A percentile compares a stretch with the other conserved stretches of the same genome.
phyloP scores from a whole-genome alignment of 225 moss, liverwort and hornwort species.

The Physcomitrium patens region DNA sequence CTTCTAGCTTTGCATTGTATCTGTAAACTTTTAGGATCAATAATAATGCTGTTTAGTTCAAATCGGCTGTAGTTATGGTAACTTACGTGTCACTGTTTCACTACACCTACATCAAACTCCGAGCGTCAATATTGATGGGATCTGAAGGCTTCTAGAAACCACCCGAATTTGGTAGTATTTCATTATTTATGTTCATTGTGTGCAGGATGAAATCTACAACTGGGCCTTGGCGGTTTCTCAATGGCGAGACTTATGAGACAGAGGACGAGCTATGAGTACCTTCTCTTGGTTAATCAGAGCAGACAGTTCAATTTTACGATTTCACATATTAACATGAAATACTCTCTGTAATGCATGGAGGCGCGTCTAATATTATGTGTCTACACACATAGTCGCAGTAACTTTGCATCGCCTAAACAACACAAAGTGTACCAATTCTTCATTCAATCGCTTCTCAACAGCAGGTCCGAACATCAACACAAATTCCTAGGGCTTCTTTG shows the following conservation, averaged over 20 bases:
- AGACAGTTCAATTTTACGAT: neutral
- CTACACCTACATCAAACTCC: neutral
- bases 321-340: neutral
- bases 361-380: neutral
- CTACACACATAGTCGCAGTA: neutral
- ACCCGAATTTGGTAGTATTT: neutral
- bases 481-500: neutral
- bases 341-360: neutral
- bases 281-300: neutral
- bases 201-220: slow-evolving; percentile 50
- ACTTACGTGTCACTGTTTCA: neutral
- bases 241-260: slow-evolving; percentile 20
- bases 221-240: slow-evolving; percentile 56
- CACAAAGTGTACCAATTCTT: neutral
- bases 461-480: neutral
- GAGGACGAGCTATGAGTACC: slow-evolving; percentile 12
- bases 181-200: slow-evolving; percentile 8
- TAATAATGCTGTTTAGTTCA: neutral
- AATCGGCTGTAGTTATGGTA: neutral
- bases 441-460: neutral
- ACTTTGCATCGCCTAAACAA: too few species aligned
- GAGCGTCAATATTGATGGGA: neutral
- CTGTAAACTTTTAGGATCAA: neutral
- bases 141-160: neutral
- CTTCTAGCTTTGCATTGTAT: neutral